Conservation (phyloP, 108 stramenopile genomes). For the Nitzschia palea region DNA sequence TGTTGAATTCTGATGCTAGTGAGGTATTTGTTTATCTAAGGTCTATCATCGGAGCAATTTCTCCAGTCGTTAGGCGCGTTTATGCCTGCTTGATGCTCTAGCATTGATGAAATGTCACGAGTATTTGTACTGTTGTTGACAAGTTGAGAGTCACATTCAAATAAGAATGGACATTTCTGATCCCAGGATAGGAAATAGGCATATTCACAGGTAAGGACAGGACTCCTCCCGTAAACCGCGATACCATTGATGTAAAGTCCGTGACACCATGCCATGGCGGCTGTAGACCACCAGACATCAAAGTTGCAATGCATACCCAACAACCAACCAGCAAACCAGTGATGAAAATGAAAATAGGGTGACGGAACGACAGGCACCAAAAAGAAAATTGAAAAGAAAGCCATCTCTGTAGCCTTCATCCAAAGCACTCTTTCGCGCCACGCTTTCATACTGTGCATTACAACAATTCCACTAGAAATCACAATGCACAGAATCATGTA, state of each 20-base stretch:
- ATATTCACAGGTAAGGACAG: conserved; percentile 64
- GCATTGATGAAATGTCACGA: background rate
- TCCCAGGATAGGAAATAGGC: conserved; percentile 50
- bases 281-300: conserved; percentile 49
- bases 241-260: conserved; percentile 68
- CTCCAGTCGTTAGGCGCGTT: conserved; percentile 42
- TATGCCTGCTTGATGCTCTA: background rate
- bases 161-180: conserved; percentile 34
- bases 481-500: conserved; percentile 41
- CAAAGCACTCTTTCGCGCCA: conserved; percentile 30
- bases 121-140: too few relatives aligned
- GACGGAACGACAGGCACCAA: conserved; percentile 35
- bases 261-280: conserved; percentile 53
- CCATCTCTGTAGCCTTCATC: conserved; percentile 47
- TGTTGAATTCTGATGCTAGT: too few relatives aligned
- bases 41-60: conserved; percentile 36
- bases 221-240: conserved; percentile 68
- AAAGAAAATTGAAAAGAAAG: conserved; percentile 37
- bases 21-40: too few relatives aligned
- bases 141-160: conserved; percentile 32
- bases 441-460: conserved; percentile 36
- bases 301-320: conserved; percentile 60
- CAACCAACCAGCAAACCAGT: conserved; percentile 60
- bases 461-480: conserved; percentile 23
- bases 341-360: conserved; percentile 75